Evolutionary conservation across 192 early-diverging fungal genomes (phyloP).

Genomic region (Umbelopsis vinacea): DNA sequence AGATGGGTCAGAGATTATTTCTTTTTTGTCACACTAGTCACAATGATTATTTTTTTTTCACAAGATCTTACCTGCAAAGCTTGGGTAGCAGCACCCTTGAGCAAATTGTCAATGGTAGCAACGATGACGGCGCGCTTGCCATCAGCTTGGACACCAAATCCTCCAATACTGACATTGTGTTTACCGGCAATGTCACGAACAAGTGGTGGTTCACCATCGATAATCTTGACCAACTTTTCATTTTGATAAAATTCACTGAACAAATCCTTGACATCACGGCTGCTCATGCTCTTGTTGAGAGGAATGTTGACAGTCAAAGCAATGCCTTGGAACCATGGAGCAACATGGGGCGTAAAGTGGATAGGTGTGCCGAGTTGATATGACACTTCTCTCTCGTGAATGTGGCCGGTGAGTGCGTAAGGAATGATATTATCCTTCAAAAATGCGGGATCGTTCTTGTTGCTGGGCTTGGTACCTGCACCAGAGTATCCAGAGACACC

Average conservation of each 20-base stretch:
- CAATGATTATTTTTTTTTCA: neutral
- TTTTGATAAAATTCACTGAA: slow-evolving; percentile 74
- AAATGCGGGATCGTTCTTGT: slow-evolving; percentile 91
- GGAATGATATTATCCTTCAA: slow-evolving; percentile 91
- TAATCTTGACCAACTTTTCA: slow-evolving; percentile 84
- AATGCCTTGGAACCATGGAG: slow-evolving; percentile 94
- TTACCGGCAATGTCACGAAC: slow-evolving; percentile 89
- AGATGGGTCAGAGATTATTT: neutral
- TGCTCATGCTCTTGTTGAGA: slow-evolving; percentile 73
- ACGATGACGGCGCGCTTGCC: slow-evolving; percentile 86
- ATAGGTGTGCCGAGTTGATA: slow-evolving; percentile 70
- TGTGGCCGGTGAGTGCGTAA: slow-evolving; percentile 92
- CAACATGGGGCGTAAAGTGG: slow-evolving; percentile 91
- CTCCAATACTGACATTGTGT: slow-evolving; percentile 91
- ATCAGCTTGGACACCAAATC: slow-evolving; percentile 83
- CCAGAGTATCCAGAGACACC: slow-evolving; percentile 98
- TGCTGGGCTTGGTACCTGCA: slow-evolving; percentile 97
- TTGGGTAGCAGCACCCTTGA: slow-evolving; percentile 99
- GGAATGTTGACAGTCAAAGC: slow-evolving; percentile 88
- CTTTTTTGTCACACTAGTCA: neutral
- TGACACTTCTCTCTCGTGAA: slow-evolving; percentile 93
- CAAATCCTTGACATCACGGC: slow-evolving; percentile 68
- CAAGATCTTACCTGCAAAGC: slow-evolving; percentile 72
- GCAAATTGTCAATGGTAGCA: slow-evolving; percentile 94
- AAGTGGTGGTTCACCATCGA: slow-evolving; percentile 71